Conservation (phyloP, 345 rosid genomes). For the Gossypium mustelinum region DNA sequence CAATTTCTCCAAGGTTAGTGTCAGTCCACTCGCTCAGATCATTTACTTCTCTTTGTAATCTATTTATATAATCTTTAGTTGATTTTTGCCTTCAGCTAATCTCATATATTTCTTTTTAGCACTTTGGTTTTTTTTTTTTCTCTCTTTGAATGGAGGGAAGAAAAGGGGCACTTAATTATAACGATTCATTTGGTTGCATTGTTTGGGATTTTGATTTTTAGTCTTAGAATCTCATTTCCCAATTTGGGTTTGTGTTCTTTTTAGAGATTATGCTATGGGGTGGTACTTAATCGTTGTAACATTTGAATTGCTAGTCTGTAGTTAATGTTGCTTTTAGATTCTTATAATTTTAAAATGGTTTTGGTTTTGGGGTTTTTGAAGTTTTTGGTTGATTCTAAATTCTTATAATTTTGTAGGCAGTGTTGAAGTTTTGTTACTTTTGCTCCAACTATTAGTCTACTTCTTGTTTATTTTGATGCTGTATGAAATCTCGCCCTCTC, state of each 20-base stretch:
- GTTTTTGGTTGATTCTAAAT: not conserved
- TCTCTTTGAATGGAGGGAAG: not conserved
- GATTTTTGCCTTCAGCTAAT: not conserved
- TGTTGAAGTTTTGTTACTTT: not conserved
- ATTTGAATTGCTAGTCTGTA: not conserved
- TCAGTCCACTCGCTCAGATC: not conserved
- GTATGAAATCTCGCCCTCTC: slow-evolving; percentile 16
- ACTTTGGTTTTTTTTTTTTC: not conserved
- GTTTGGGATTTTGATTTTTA: not conserved
- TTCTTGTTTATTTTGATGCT: slow-evolving; percentile 19
- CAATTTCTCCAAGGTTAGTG: not conserved
- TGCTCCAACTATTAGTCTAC: not conserved
- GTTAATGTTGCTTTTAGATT: not conserved
- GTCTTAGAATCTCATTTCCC: not conserved
- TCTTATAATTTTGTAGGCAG: not conserved
- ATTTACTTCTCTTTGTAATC: not conserved
- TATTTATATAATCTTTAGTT: not conserved
- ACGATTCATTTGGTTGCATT: not conserved
- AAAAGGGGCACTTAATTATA: not conserved
- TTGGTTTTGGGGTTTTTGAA: not conserved
- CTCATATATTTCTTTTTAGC: not conserved
- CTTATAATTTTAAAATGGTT: not conserved
- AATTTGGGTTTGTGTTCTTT: not conserved
- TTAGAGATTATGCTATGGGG: too few species aligned
- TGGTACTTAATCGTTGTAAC: not conserved